These are phyloP conservation scores for Phialophora macrospora DNA, from an alignment of 2,329 filamentous ascomycete species.

Conservation along the genomic window DNA sequence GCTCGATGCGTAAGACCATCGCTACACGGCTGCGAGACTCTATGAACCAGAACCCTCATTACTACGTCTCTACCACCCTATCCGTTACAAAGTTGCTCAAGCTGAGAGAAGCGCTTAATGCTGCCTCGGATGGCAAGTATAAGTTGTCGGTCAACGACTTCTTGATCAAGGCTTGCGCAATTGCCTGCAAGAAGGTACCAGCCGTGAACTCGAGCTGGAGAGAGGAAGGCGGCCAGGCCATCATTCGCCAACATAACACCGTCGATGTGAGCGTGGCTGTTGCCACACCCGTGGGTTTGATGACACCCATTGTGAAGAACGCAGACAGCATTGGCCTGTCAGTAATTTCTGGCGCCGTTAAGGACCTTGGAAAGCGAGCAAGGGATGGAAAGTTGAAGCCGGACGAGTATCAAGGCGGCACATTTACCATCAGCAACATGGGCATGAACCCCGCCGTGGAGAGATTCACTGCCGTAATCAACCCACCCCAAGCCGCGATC, in stretches of 20 bases:
- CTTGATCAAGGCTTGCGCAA: conserved; percentile 91
- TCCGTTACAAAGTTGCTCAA: conserved; percentile 94
- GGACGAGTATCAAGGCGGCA: conserved; percentile 98
- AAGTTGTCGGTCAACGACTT: conserved; percentile 99
- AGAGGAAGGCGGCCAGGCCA: conserved; percentile 72
- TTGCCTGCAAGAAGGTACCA: conserved; percentile 90
- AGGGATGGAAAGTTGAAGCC: conserved; percentile 98
- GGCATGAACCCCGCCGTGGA: conserved; percentile 98
- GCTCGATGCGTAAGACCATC: conserved; percentile 97
- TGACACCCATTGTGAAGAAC: conserved; percentile 94
- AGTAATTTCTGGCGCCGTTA: conserved; percentile 85
- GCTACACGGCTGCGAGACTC: conserved; percentile 89
- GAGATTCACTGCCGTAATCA: conserved; percentile 97
- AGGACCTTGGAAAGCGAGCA: conserved; percentile 95
- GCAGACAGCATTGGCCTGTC: conserved; percentile 86
- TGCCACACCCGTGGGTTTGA: conserved; percentile 87
- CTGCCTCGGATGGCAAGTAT: conserved; percentile 86
- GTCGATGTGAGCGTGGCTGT: conserved; percentile 97
- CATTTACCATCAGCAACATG: conserved; percentile 99
- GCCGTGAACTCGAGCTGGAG: conserved; percentile 94
- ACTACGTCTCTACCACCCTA: conserved; percentile 89
- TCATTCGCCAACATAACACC: conserved; percentile 89
- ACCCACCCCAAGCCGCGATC: conserved; percentile 95
- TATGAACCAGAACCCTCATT: conserved; percentile 92
- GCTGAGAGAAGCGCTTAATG: conserved; percentile 91